phyloP scores from a whole-genome alignment of 2,329 filamentous ascomycete genomes.

The Helicocarpus griseus region DNA sequence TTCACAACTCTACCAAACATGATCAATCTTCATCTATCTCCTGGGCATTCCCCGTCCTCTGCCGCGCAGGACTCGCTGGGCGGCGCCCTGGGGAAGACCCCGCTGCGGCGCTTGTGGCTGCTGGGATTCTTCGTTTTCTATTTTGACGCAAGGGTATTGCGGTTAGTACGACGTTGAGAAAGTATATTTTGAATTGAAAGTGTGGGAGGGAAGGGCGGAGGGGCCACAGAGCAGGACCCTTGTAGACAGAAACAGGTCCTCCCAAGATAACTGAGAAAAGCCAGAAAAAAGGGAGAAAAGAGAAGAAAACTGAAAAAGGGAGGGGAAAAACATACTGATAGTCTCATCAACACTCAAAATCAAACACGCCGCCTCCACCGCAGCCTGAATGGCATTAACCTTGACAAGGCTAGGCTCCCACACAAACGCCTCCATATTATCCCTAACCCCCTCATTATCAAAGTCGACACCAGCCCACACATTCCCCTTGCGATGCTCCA shows the following conservation, averaged over 20 bases:
- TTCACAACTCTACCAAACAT: background rate
- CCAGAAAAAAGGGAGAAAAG: background rate
- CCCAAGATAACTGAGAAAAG: background rate
- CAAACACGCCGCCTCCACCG: slow-evolving; percentile 88
- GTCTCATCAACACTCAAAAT: slow-evolving; percentile 97
- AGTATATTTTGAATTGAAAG: background rate
- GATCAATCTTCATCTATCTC: slow-evolving; percentile 41
- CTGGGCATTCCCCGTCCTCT: slow-evolving; percentile 85
- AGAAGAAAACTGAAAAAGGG: background rate
- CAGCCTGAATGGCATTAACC: slow-evolving; percentile 92
- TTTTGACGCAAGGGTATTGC: slow-evolving; percentile 7
- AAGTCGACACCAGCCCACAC: slow-evolving; percentile 97
- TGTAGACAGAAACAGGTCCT: background rate
- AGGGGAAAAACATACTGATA: slow-evolving; percentile 53
- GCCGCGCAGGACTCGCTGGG: slow-evolving; percentile 77
- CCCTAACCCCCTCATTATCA: slow-evolving; percentile 75
- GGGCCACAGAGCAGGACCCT: background rate
- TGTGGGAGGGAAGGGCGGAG: background rate
- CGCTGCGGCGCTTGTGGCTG: slow-evolving; percentile 70
- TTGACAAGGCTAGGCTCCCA: slow-evolving; percentile 97
- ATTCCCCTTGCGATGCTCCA: slow-evolving; percentile 89
- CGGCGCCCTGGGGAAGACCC: slow-evolving; percentile 67
- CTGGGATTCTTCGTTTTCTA: slow-evolving; percentile 83
- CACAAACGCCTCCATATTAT: slow-evolving; percentile 93
- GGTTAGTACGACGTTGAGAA: background rate